Base-by-base conservation (phyloP, 768 basidiomycete species). In the Macrolepiota fuliginosa region DNA sequence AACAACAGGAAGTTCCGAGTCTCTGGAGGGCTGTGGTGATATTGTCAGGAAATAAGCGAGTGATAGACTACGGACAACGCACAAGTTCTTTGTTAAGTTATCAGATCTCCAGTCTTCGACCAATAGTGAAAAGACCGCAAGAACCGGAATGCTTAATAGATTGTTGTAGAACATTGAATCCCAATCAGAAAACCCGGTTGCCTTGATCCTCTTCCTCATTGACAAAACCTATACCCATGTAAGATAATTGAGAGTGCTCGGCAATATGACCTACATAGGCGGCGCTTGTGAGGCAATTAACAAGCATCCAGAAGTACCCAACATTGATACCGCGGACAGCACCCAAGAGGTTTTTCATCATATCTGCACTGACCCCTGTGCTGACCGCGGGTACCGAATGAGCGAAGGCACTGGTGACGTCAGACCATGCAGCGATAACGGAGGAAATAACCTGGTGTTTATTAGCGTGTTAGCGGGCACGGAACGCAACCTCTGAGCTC, bases 131-230 rank as follows among this genome's bases (percentile, higher is more conserved):
- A 89, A 93, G 54, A 93, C 68, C 58, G 83, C 81, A 47, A 99
- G 79, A 40, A 98, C 87, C 4, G 97, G 97, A 67, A 98, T 96
- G 19, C 94, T 96, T 55, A 98, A 78, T 49, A 98, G 72, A 73
- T 98, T 99, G 79, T 96, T 97, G 80, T 98, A 98, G 77, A 94
- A 96, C 95, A 98, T 98, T 12, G 95, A 89, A 70, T 98, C 96
- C 96, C 95, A 97, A 69, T 99, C 96, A 53, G 94, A 83, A 78
- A 98, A 98, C 19, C 93, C 93, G 15, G 94, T 98, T 45, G 81
- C 73, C 78, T 98, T 98, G 80, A 99, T 98, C 60, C 90, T 85
- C 73, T 96, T 98, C 61, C 97, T 86, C 97, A 98, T 98, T 42
- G 92, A 81, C 53, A 99, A 82, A 40, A 97, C 94, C 94, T 96